Conservation (phyloP, 2,329 filamentous ascomycete species). For the Sarocladium strictum region DNA sequence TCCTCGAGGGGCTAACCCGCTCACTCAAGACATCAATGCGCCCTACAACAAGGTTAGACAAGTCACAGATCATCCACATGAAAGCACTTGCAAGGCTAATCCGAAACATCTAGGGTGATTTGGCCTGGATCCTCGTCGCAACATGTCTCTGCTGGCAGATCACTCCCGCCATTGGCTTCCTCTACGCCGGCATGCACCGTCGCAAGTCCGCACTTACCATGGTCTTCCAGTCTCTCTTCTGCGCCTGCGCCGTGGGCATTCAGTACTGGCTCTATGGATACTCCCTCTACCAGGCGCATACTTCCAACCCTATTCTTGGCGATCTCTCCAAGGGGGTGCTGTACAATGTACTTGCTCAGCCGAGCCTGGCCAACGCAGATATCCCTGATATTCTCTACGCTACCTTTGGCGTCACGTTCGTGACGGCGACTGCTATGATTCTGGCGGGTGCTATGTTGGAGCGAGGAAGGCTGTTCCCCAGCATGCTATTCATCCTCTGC, state of each 20-base stretch:
- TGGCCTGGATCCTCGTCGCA: conserved; percentile 32
- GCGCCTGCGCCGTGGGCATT: conserved; percentile 34
- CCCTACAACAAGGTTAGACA: conserved; percentile 29
- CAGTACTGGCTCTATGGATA: conserved; percentile 43
- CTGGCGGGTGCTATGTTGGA: conserved; percentile 30
- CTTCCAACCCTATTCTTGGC: conserved; percentile 26
- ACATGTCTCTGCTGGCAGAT: conserved; percentile 26
- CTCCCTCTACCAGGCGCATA: conserved; percentile 31
- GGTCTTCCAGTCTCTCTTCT: conserved; percentile 40
- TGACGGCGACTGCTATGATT: conserved; percentile 30
- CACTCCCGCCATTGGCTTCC: conserved; percentile 29
- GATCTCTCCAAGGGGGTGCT: conserved; percentile 27
- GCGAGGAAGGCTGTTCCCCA: conserved; percentile 31
- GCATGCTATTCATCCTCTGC: conserved; percentile 55
- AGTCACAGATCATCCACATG: too few species aligned
- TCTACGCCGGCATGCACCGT: conserved; percentile 31
- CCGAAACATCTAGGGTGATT: conserved; percentile 32
- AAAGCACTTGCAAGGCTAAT: too few species aligned
- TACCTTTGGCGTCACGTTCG: conserved; percentile 26
- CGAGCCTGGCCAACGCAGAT: conserved; percentile 25
- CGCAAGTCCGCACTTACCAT: conserved; percentile 33
- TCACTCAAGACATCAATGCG: conserved; percentile 33
- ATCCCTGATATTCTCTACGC: conserved; percentile 30
- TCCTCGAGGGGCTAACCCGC: conserved; percentile 31
- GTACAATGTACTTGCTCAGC: conserved; percentile 26